These are phyloP conservation scores for Rehmannia glutinosa DNA, from an alignment of 257 asterid genomes.

Conservation along the genomic window DNA sequence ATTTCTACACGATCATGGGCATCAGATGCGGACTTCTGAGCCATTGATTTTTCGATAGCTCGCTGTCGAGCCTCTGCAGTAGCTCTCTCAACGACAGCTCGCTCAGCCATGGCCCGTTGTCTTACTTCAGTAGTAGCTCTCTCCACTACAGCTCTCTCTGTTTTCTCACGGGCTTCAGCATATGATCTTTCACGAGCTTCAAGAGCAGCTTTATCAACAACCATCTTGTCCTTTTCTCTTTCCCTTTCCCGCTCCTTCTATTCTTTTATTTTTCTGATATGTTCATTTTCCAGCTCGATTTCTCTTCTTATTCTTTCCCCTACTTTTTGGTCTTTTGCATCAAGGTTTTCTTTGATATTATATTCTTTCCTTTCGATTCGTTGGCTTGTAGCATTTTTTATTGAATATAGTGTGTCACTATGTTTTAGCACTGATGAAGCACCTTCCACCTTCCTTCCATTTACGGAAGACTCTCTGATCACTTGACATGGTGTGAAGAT, in stretches of 20 bases:
- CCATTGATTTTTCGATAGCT: conserved; percentile 67
- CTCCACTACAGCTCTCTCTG: conserved; percentile 62
- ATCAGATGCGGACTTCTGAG: conserved; percentile 40
- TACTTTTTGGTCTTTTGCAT: conserved; percentile 30
- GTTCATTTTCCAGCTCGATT: conserved; percentile 47
- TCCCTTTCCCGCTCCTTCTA: conserved; percentile 94
- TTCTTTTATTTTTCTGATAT: conserved; percentile 59
- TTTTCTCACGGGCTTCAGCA: conserved; percentile 60
- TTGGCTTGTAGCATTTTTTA: conserved; percentile 30
- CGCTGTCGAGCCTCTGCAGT: conserved; percentile 81
- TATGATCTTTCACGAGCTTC: conserved; percentile 65
- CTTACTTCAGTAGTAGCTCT: conserved; percentile 63
- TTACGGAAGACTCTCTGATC: conserved; percentile 28
- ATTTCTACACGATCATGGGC: conserved; percentile 39
- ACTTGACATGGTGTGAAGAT: conserved; percentile 26
- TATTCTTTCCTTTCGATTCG: conserved; percentile 34
- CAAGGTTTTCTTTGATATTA: conserved; percentile 26
- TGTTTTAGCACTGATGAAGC: conserved; percentile 35
- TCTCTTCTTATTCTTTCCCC: conserved; percentile 49
- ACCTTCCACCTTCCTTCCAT: conserved; percentile 41
- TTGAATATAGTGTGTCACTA: conserved; percentile 22
- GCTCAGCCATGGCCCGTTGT: conserved; percentile 63
- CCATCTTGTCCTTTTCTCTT: conserved; percentile 95
- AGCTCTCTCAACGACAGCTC: conserved; percentile 85
- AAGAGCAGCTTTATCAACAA: conserved; percentile 57